Evolutionary conservation across 306 rosid genomes (phyloP).

Genomic region (Cicer cuneatum): DNA sequence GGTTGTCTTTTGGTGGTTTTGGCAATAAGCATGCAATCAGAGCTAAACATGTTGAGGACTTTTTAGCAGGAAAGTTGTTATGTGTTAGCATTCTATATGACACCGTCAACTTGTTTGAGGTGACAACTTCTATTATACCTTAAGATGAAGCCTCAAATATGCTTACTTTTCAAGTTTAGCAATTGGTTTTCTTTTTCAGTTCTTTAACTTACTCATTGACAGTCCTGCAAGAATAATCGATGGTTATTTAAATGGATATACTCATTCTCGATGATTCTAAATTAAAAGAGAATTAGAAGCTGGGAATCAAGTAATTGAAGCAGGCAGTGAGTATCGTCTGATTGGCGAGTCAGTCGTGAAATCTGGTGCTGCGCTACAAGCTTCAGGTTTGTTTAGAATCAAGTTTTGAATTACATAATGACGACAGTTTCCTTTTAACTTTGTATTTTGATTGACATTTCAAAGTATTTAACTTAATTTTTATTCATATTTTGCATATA

Average conservation of each 20-base stretch:
- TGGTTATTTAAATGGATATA: slow-evolving; percentile 35
- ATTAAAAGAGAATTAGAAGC: slow-evolving; percentile 39
- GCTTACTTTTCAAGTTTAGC: slow-evolving; percentile 82
- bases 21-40: slow-evolving; percentile 76
- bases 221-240: slow-evolving; percentile 36
- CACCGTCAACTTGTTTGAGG: slow-evolving; percentile 58
- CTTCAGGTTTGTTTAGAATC: slow-evolving; percentile 70
- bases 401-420: slow-evolving; percentile 14
- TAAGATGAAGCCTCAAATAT: slow-evolving; percentile 55
- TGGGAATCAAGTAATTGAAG: slow-evolving; percentile 65
- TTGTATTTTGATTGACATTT: not conserved
- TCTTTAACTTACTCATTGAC: slow-evolving; percentile 62
- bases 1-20: slow-evolving; percentile 74
- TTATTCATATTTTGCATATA: not conserved
- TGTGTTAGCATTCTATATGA: slow-evolving; percentile 55
- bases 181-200: slow-evolving; percentile 76
- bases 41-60: slow-evolving; percentile 72
- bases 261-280: slow-evolving; percentile 12
- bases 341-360: slow-evolving; percentile 72
- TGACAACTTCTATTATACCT: slow-evolving; percentile 53
- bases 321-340: slow-evolving; percentile 58
- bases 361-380: slow-evolving; percentile 79
- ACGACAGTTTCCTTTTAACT: not conserved
- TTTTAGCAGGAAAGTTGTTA: slow-evolving; percentile 66
- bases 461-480: not conserved